Evolutionary conservation across 768 basidiomycete species (phyloP), one percentile per base, ranked within the genome.

Genomic region (Filobasidium wieringae): DNA sequence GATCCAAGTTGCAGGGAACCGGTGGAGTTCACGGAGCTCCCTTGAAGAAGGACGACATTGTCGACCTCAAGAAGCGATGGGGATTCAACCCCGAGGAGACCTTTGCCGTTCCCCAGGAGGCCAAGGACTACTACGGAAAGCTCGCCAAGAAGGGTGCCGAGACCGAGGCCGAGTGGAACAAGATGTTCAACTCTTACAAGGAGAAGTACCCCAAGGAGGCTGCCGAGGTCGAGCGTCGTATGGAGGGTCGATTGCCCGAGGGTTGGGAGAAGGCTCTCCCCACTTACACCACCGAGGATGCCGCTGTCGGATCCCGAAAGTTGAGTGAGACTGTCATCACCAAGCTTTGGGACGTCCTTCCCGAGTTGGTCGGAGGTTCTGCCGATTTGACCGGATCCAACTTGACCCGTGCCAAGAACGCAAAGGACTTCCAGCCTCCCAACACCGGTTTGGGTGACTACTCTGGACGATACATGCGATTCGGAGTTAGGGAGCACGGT

Each of bases 401-500:
- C 77, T 78, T 92, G 67, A 93, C 90, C 66, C 83, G 87, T 75
- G 87, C 85, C 70, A 88, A 88, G 77, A 77, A 75, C 55, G 80
- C 80, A n/a, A 36, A 22, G 33, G 92, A 96, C 76, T 93, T 96
- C 84, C 92, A 96, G 75, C 86, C 81, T 39, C 86, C 87, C 19
- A 83, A 79, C 76, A 91, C 88, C 19, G 83, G 83, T 31, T 79
- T 93, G 41, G 92, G 92, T 58, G 79, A 73, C 59, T 93, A 90
- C 75, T 76, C 82, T 57, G 92, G 92, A 53, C 86, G 84, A 47
- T 95, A 96, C 74, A 82, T 96, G 72, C 86, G 91, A 55, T 96
- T 86, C 77, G 92, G 92, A 81, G 90, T 96, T 57, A 87, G 92
- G 75, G 92, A 96, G 75, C 92, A 96, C 75, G 92, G 79, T 65